Base-by-base conservation (phyloP, 192 early-diverging fungal genomes). In the Umbelopsis vinacea region DNA sequence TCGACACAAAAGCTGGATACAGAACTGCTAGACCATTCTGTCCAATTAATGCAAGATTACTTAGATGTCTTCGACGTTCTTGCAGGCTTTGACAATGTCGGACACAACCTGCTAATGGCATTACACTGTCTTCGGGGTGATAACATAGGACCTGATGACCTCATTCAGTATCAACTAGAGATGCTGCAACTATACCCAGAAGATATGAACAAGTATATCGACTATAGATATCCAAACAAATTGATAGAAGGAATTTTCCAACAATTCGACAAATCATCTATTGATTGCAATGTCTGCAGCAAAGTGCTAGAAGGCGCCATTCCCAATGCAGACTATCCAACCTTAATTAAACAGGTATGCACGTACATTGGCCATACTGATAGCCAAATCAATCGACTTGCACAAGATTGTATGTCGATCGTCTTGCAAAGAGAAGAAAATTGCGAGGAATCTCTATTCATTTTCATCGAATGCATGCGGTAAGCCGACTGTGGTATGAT, bases 391-490 rank as follows among this genome's bases (percentile, higher is more conserved):
- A 63, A 35, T 37, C 57, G 37, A 37, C 33, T 63, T 14, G 57
- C 57, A 4, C 57, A 63, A 63, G n/a, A 29, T 1, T 63, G 29
- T 63, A 3, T 63, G 0, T 10, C 35, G 17, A 3, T 37, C 14
- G 33, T 29, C 3, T 33, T 35, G 26, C 15, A 5, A 8, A 50
- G 17, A 6, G 17, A 19, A 21, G 48, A 50, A 19, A n/a, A 29
- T 37, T 63, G 24, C 2, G 29, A 29, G 35, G 57, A 63, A 4
- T 37, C 29, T 12, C 33, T 63, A 63, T 63, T 63, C 26, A 3
- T 14, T 3, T 63, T 37, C 26, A 63, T 63, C 26, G 57, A 63
- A 37, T 63, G 33, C n/a, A 37, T 63, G 19, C 26, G 57, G 57
- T 37, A 3, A 37, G 57, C 10, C 6, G 1, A 26, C 4, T 0